Base-by-base conservation (phyloP, 164 flowering plant genomes). In the Vitis amurensis region DNA sequence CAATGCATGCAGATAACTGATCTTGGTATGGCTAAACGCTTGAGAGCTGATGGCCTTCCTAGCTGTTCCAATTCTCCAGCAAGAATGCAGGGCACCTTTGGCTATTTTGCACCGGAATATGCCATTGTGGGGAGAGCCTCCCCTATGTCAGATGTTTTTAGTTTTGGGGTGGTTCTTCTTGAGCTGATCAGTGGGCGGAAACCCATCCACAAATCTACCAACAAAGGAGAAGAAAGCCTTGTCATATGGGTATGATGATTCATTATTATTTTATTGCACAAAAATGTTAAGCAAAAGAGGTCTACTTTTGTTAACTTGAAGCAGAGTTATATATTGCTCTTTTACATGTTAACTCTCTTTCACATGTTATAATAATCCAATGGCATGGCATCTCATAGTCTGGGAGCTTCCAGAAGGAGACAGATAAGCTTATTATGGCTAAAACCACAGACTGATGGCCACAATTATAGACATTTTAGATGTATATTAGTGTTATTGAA, bases 91-190 rank as follows among this genome's bases (percentile, higher is more conserved):
- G 98, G 98, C 16, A 95, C 98, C 19, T 95, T 95, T 72, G 99
- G 98, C 61, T 95, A 93, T 82, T 93, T 93, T 85, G 98, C 99
- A 60, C 98, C 99, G 13, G 99, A 95, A 80, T 93, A 89, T 79
- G 97, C 98, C 23, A 91, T 88, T 73, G 78, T 86, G 71, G 99
- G 99, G 66, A 87, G 82, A 85, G 91, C 92, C 50, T 89, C 97
- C 27, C 82, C 88, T 15, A 90, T 88, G 76, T 93, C 99, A 1
- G 99, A 95, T 84, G 97, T 95, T 69, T 95, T 93, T 84, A 95
- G 99, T 74, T 95, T 91, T 73, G 99, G 99, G 11, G 99, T 95
- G 23, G 99, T 95, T 73, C 95, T 95, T 75, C 91, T 93, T 68
- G 99, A 95, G 83, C 82, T 95, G 68, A 90, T 93, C 71, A 90